Base-by-base conservation (phyloP, 2,329 filamentous ascomycete species). In the Botryotinia calthae region DNA sequence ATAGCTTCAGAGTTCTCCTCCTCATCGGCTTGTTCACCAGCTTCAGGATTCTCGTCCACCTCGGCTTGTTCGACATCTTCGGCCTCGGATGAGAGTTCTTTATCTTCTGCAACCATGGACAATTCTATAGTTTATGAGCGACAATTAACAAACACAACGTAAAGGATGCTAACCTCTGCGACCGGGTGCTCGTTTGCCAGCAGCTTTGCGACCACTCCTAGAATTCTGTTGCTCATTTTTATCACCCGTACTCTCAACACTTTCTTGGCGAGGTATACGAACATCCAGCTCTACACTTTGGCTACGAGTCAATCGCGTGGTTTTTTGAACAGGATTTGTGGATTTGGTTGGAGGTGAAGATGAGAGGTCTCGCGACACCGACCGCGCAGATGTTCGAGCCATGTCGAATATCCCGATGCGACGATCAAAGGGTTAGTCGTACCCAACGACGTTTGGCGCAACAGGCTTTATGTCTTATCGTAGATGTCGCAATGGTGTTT, bases 201-300 rank as follows among this genome's bases (percentile, higher is more conserved):
- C 58, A 42, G 73, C 72, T 25, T 73, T 64, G 74, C 58, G 56
- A 62, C 51, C 18, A n/a, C 2, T 16, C 40, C 14, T 68, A 40
- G 51, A 4, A 58, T 31, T 37, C 31, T 40, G 48, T 31, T 20
- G 42, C 67, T 76, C 77, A 12, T 70, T 62, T 34, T 75, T 74
- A 56, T 76, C 78, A 28, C 69, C 75, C 58, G 73, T 73, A 54
- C 78, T 79, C 37, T 78, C 76, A 37, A 74, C 75, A 58, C 77
- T 79, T 56, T 34, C 64, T 65, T 78, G 77, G 12, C 78, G 76
- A n/a, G 69, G 34, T 46, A 61, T 74, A 73, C 20, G 71, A 9
- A 75, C 74, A n/a, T 74, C 80, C 16, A 79, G 73, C 56, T 83
- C 81, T 31, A 80, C 79, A 75, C 82, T 84, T 70, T 79, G 80